Percentiles rank a stretch among this genome's conserved stretches.
Evolutionary conservation across 148 eudicot genomes (phyloP).

Genomic region (Silene latifolia): DNA sequence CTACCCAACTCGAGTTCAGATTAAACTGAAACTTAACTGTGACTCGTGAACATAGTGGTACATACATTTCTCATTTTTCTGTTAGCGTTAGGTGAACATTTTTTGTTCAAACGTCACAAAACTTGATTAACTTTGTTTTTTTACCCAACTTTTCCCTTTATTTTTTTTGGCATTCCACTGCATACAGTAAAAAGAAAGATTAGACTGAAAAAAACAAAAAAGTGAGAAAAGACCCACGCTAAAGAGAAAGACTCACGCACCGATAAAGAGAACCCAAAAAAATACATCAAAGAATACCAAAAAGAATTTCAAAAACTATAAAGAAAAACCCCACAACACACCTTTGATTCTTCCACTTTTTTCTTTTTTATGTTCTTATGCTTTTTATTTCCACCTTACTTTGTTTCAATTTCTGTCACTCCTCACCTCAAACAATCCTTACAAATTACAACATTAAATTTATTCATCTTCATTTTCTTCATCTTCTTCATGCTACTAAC

Average conservation of each 20-base stretch:
- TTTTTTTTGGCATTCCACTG: slow-evolving; percentile 13
- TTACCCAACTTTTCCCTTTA: neutral
- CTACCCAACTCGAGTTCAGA: too few relatives aligned
- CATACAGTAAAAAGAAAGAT: slow-evolving; percentile 3
- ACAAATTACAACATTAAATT: slow-evolving; percentile 20
- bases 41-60: too few relatives aligned
- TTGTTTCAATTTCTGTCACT: neutral
- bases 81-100: slow-evolving; percentile 25
- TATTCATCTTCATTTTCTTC: slow-evolving; percentile 15
- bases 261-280: slow-evolving; percentile 15
- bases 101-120: slow-evolving; percentile 14
- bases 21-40: too few relatives aligned
- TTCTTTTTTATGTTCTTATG: neutral
- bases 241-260: slow-evolving; percentile 28
- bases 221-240: slow-evolving; percentile 29
- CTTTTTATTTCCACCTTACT: slow-evolving; percentile 6
- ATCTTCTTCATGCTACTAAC: neutral
- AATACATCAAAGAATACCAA: neutral
- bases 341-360: neutral
- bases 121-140: neutral
- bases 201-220: slow-evolving; percentile 23
- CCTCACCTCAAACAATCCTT: neutral
- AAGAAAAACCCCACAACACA: neutral
- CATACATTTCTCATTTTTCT: slow-evolving; percentile 6
- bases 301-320: neutral